Conservation (phyloP, 176 grass and related monocot species). For the Ensete ventricosum region DNA sequence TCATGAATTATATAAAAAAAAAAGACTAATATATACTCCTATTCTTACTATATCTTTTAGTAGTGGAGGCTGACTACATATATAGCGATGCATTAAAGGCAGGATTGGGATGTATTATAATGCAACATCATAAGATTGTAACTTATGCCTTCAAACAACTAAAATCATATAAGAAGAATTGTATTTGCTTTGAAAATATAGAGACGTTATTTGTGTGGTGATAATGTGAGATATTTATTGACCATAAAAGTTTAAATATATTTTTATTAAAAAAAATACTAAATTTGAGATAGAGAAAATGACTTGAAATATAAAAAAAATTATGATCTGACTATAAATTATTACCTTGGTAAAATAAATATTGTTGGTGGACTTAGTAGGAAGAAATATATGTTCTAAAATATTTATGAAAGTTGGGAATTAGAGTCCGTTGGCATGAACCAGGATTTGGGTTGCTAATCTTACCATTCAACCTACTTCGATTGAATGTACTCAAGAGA, state of each 20-base stretch:
- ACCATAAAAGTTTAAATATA: neutral
- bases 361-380: neutral
- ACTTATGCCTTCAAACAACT: neutral
- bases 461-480: too few relatives aligned
- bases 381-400: neutral
- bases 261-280: neutral
- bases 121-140: neutral
- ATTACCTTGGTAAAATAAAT: neutral
- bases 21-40: neutral
- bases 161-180: neutral
- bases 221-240: neutral
- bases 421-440: too few relatives aligned
- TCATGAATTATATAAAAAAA: neutral
- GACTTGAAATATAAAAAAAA: neutral
- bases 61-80: neutral
- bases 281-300: neutral
- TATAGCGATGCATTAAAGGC: neutral
- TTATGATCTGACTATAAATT: neutral
- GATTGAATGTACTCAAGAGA: too few relatives aligned
- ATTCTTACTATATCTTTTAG: neutral
- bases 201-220: neutral
- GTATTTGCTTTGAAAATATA: neutral
- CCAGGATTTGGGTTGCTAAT: too few relatives aligned
- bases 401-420: too few relatives aligned
- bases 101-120: neutral